phyloP scores from a whole-genome alignment of 106 monocot species.

The Xerophyta viscosa region DNA sequence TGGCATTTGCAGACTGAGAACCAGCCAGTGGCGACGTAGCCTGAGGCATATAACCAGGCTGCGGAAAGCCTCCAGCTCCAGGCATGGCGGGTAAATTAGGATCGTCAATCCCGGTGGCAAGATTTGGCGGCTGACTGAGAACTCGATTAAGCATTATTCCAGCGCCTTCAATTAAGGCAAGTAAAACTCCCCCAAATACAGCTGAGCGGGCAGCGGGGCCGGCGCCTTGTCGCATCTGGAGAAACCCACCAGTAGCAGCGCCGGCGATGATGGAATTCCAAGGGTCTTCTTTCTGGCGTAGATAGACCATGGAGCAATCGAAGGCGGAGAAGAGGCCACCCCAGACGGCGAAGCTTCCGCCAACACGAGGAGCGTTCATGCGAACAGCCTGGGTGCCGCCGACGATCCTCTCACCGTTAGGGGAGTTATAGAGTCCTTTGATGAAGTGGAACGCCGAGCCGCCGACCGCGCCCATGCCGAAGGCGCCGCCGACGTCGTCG shows the following conservation, averaged over 20 bases:
- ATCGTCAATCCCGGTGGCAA: constrained; percentile 26
- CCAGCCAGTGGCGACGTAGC: too few species aligned
- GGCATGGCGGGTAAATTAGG: constrained; percentile 11
- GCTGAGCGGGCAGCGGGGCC: constrained; percentile 44
- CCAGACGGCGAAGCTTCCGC: constrained; percentile 96
- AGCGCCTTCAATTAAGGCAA: constrained; percentile 65
- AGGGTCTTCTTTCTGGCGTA: constrained; percentile 91
- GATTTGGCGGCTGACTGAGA: constrained; percentile 28
- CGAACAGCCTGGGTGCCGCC: constrained; percentile 62
- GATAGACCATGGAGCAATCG: constrained; percentile 84
- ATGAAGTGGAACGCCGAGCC: constrained; percentile 84
- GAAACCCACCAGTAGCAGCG: constrained; percentile 78
- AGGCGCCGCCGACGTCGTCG: constrained; percentile 79
- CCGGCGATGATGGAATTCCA: constrained; percentile 88
- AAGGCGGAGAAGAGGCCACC: constrained; percentile 87
- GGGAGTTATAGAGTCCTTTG: constrained; percentile 78
- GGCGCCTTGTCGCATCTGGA: constrained; percentile 63
- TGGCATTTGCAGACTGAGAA: too few species aligned
- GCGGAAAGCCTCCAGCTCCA: constrained; percentile 1
- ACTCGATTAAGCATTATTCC: constrained; percentile 55
- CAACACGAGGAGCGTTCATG: constrained; percentile 85
- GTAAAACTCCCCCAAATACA: constrained; percentile 44
- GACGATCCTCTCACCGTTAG: constrained; percentile 63
- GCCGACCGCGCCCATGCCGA: constrained; percentile 86
- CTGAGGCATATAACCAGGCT: background rate